These are phyloP conservation scores for Ensete ventricosum DNA, from an alignment of 176 grass and related monocot genomes.

Conservation along the genomic window DNA sequence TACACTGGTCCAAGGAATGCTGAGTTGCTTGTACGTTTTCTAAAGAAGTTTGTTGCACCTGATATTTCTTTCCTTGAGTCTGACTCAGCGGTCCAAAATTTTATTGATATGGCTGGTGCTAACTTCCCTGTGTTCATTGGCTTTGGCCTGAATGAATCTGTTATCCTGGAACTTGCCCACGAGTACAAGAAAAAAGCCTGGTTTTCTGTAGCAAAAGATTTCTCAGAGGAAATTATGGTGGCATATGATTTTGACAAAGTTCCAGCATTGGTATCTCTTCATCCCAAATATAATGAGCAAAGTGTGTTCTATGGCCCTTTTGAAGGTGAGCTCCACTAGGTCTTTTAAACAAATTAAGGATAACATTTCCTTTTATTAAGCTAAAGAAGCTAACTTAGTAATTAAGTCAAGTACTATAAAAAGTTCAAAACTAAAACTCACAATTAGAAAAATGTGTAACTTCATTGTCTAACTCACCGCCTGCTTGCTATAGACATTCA, in stretches of 20 bases:
- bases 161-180: conserved; percentile 54
- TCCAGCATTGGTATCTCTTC: conserved; percentile 53
- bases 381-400: not conserved
- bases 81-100: conserved; percentile 55
- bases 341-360: not conserved
- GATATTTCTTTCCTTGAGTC: conserved; percentile 70
- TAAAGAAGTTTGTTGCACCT: conserved; percentile 84
- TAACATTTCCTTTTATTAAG: not conserved
- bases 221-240: conserved; percentile 65
- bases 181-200: conserved; percentile 99
- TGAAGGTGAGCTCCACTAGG: conserved; percentile 51
- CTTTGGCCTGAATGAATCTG: conserved; percentile 69
- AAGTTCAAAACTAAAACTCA: not conserved
- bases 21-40: conserved; percentile 60
- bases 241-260: conserved; percentile 81
- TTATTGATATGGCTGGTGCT: conserved; percentile 54
- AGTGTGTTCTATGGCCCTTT: conserved; percentile 91
- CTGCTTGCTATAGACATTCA: not conserved
- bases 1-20: conserved; percentile 88
- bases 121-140: conserved; percentile 86
- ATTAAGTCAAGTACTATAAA: not conserved
- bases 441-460: not conserved
- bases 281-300: conserved; percentile 77
- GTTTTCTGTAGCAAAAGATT: conserved; percentile 91
- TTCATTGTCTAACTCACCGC: not conserved